Evolutionary conservation across 2,329 filamentous ascomycete genomes (phyloP), one percentile per base, ranked within the genome.

Genomic region (Lasiodiplodia theobromae): DNA sequence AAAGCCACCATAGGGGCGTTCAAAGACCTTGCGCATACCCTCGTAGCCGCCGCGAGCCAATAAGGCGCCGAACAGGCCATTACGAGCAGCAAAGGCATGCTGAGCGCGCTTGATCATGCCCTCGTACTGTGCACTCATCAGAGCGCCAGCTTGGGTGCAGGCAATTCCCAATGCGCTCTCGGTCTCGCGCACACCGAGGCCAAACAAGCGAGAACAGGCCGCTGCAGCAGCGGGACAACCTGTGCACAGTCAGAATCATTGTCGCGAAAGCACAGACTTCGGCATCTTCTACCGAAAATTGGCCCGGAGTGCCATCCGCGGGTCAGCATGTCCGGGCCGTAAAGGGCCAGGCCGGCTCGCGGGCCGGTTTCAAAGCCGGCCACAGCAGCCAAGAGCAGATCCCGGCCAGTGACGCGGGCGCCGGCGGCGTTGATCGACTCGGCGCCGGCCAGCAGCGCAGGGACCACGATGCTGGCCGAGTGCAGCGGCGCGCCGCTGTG

Each of bases 91-190:
- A 69, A 84, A 84, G 5, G 77, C 82, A 69, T 84, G 82, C 70
- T 84, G 82, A 78, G 84, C 81, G 2, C 81, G 78, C 72, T 84
- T 85, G 0, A 80, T 77, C 68, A 80, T 77, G n/a, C 78, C 77
- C 54, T 79, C 82, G 67, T 78, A 83, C 69, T 83, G 79, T 4
- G 81, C 82, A 2, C 77, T 76, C 80, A 83, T 83, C 5, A 82
- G 71, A 2, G 79, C 80, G 52, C 79, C 73, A 4, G 77, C 77
- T 68, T 83, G 80, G 0, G 78, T 82, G 66, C 77, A 81, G 1
- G 80, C 80, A 10, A 80, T 82, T 10, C 81, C 80, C 14, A 83
- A 69, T 0, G 80, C 78, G 2, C 76, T 73, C 68, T 82, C 80
- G 8, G 78, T 75, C 3, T 72, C 40, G 8, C 70, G 71, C 0